These are phyloP conservation scores for Polymyxa betae DNA, from an alignment of 208 protist species.

Conservation along the genomic window DNA sequence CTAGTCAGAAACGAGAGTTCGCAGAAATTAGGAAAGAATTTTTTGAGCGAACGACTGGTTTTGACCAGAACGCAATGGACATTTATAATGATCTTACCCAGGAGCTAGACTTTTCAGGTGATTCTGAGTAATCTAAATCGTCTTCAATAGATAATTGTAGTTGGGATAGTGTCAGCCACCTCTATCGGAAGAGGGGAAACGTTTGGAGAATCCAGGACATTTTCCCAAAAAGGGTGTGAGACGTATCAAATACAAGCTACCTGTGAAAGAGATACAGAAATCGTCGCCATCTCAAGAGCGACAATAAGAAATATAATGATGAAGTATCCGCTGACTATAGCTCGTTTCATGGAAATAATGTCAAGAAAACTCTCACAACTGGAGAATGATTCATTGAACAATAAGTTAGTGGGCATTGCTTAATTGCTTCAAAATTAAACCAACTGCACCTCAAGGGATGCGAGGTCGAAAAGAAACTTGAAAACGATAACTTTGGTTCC, in stretches of 20 bases:
- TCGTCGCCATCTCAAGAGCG: conserved; percentile 11
- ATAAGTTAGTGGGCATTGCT: too few species aligned
- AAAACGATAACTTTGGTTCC: conserved; percentile 24
- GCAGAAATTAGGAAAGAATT: background rate
- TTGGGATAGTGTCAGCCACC: background rate
- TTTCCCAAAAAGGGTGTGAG: background rate
- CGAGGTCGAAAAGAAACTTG: background rate
- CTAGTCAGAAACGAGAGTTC: background rate
- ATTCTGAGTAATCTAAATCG: too few species aligned
- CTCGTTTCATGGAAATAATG: conserved; percentile 13
- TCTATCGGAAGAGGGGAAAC: conserved; percentile 21
- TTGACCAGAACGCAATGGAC: background rate
- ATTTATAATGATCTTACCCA: background rate
- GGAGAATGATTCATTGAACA: background rate
- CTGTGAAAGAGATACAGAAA: conserved; percentile 14
- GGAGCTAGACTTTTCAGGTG: background rate
- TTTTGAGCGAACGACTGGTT: background rate
- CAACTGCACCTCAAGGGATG: background rate
- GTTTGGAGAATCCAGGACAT: conserved; percentile 28
- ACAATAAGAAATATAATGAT: conserved; percentile 21
- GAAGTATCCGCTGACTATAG: conserved; percentile 22
- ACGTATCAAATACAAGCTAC: background rate
- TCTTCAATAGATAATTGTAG: background rate
- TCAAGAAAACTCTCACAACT: background rate
- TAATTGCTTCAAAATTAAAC: too few species aligned